Evolutionary conservation across 768 basidiomycete genomes (phyloP), one percentile per base, ranked within the genome.

Genomic region (Mrakia frigida): DNA sequence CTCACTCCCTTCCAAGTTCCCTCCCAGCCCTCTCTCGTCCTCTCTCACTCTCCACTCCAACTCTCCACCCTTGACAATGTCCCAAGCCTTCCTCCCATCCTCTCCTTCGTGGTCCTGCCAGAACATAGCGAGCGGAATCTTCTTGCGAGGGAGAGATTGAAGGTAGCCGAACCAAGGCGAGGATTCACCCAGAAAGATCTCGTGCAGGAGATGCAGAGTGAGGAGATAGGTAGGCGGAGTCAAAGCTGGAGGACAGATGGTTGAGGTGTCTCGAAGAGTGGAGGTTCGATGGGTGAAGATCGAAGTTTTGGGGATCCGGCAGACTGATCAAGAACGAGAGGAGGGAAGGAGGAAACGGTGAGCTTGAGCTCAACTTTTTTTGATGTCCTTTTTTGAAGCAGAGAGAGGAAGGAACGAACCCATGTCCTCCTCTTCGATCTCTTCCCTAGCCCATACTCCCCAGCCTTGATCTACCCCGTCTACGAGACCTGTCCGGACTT

Each of bases 151-250:
- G 35, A 84, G 74, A 10, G 79, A 79, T 67, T 83, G 83, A 6
- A 86, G 74, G 76, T 85, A 86, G 21, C 82, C 83, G 25, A 74
- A 81, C 79, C 82, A 85, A 14, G 52, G 52, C 11, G 76, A 77
- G 46, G 25, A 4, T 5, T 35, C 21, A 28, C 71, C 70, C 2
- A 77, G 52, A 6, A 33, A 23, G 39, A 77, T 56, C 43, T 77
- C 76, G 56, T 77, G 63, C 37, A 77, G 61, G 65, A 77, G 50
- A 46, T 77, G 76, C 5, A 77, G 39, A 7, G 71, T 39, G 61
- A 77, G 76, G 53, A 77, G 33, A 28, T 73, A 63, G 3, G 76
- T 73, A n/a, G 76, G 76, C 5, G 74, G 71, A 18, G 50, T 50
- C 6, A 77, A 13, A 6, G 37, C 28, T 11, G 28, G 28, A 16